Evolutionary conservation across 768 basidiomycete species (phyloP).

Genomic region (Trametes gibbosa): DNA sequence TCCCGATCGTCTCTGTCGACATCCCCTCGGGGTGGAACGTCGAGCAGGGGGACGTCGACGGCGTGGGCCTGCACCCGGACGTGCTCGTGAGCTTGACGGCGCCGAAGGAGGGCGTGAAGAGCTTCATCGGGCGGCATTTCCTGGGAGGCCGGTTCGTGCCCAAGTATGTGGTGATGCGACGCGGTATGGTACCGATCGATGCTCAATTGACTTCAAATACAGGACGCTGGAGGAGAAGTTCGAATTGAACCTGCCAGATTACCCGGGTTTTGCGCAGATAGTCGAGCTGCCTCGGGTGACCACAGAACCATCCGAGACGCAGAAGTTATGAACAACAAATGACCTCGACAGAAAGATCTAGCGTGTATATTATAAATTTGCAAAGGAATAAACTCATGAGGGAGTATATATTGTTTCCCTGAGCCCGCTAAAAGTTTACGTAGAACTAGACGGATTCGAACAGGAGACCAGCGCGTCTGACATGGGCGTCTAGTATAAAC

Average conservation of each 20-base stretch:
- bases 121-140: conserved; percentile 82
- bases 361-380: no score
- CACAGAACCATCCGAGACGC: neutral
- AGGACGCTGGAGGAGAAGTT: conserved; percentile 75
- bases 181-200: no score
- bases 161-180: conserved; percentile 64
- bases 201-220: neutral
- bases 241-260: conserved; percentile 76
- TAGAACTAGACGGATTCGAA: neutral
- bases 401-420: no score
- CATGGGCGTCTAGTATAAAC: neutral
- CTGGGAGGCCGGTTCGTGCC: conserved; percentile 93
- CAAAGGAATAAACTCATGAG: no score
- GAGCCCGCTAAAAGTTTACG: no score
- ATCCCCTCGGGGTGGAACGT: conserved; percentile 98
- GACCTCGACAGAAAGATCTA: no score
- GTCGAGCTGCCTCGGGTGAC: conserved; percentile 58
- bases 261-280: conserved; percentile 78
- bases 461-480: neutral
- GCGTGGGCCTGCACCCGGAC: conserved; percentile 64
- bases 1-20: conserved; percentile 92
- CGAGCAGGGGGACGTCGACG: conserved; percentile 63
- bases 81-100: conserved; percentile 90
- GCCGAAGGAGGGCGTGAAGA: conserved; percentile 83
- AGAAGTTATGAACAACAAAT: conserved; percentile 12